These are phyloP conservation scores for Biscogniauxia sp. DNA, from an alignment of 2,329 filamentous ascomycete species.

Conservation along the genomic window DNA sequence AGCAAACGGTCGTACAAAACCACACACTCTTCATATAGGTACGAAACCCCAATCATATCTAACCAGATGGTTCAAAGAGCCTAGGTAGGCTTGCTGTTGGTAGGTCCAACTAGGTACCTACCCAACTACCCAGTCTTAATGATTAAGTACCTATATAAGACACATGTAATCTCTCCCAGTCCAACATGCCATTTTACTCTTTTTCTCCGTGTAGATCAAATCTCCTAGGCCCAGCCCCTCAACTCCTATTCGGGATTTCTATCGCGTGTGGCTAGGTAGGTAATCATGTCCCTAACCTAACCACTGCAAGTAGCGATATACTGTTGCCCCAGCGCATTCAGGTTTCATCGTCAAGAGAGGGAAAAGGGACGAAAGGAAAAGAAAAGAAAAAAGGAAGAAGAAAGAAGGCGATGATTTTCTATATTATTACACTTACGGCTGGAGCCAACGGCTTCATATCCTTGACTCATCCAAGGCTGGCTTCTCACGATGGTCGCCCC, in stretches of 20 bases:
- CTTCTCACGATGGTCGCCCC: neutral
- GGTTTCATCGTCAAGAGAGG: neutral
- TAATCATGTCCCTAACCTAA: neutral
- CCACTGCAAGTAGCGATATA: neutral
- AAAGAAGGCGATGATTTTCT: neutral
- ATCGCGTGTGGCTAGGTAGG: constrained; percentile 4
- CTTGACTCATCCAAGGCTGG: neutral
- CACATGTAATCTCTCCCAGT: constrained; percentile 19
- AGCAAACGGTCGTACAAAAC: neutral
- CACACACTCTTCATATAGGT: neutral
- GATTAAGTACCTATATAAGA: neutral
- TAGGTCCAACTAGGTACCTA: neutral
- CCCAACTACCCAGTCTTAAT: neutral
- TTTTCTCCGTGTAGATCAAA: constrained; percentile 21
- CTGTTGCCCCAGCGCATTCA: neutral
- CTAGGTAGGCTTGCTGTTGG: neutral
- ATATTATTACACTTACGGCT: neutral
- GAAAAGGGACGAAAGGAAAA: neutral
- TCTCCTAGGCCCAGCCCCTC: neutral
- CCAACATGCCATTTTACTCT: constrained; percentile 16
- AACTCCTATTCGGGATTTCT: constrained; percentile 1
- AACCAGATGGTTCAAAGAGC: neutral
- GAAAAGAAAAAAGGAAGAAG: neutral
- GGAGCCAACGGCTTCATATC: neutral
- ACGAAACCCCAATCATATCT: neutral